Conservation (phyloP, 257 asterid species). For the Solanum ossicruentum region DNA sequence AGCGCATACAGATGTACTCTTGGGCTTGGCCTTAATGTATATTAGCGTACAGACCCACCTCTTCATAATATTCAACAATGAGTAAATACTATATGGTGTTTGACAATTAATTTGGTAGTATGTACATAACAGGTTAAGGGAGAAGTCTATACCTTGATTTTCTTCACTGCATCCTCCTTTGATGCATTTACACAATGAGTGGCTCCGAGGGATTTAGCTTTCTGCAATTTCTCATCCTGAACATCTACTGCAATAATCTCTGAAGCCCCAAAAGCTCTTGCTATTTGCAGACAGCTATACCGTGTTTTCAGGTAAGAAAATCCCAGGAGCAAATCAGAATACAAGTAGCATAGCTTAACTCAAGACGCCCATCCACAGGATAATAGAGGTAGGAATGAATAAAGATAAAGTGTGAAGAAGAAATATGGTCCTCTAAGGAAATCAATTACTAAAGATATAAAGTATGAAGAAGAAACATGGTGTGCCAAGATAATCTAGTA, state of each 20-base stretch:
- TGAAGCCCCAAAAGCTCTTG: conserved; percentile 96
- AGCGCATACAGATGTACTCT: not conserved
- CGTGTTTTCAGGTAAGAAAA: conserved; percentile 16
- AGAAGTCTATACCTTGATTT: conserved; percentile 38
- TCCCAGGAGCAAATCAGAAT: not conserved
- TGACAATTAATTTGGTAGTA: not conserved
- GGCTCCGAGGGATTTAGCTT: conserved; percentile 75
- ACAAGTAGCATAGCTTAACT: not conserved
- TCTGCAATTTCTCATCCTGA: conserved; percentile 81
- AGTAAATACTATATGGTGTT: not conserved
- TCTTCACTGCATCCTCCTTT: conserved; percentile 63
- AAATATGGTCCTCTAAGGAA: not conserved
- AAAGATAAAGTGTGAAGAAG: not conserved
- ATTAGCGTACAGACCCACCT: not conserved
- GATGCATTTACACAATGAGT: conserved; percentile 73
- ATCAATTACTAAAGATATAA: not conserved
- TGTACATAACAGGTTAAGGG: not conserved
- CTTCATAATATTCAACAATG: not conserved
- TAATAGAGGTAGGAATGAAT: not conserved
- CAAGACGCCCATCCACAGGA: not conserved
- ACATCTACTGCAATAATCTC: conserved; percentile 94
- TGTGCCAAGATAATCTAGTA: not conserved
- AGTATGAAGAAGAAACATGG: not conserved
- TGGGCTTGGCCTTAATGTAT: not conserved
- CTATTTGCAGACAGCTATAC: conserved; percentile 93